Evolutionary conservation across 2,329 filamentous ascomycete species (phyloP), one percentile per base, ranked within the genome.

Genomic region (Penicillium sp.): DNA sequence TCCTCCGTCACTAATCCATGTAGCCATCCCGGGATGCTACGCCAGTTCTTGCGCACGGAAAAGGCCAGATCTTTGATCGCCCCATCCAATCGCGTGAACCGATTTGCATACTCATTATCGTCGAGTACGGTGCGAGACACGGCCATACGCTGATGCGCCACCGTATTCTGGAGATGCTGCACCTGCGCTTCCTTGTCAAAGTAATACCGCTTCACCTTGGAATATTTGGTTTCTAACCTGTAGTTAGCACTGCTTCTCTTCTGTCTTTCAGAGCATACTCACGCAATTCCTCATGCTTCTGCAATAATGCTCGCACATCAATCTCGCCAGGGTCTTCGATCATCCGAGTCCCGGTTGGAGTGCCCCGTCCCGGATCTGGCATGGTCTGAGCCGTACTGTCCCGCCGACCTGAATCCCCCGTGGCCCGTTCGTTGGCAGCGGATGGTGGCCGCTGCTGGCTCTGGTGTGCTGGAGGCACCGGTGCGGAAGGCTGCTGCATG

Each of bases 121-220:
- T 99, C 95, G 54, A 97, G 88, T 1, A 93, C 91, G 1, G 94
- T 98, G 60, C 93, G 90, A 22, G 94, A 98, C 73, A 96, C 90
- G 3, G 95, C 95, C 75, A 99, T 88, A 59, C 94, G 89, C 77
- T 98, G 95, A 75, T 96, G 95, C 58, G 95, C 95, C 54, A 99
- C 86, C n/a, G 92, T 95, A 75, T 99, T 98, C 75, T 99, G 95
- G 18, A 99, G 83, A 69, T 95, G 90, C 75, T 97, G 94, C 24
- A 98, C 90, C 76, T 97, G 93, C 18, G 87, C 84, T 65, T 89
- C 90, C 68, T 96, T 89, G 64, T 98, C 95, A 75, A 98, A 98
- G 74, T 97, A 99, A 69, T 97, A 90, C 56, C 92, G 88, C 81
- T 99, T 99, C 58, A 99, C 94, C 73, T 97, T 96, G 75, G 96